phyloP scores from a whole-genome alignment of 2,329 filamentous ascomycete species.

The Venturia effusa region DNA sequence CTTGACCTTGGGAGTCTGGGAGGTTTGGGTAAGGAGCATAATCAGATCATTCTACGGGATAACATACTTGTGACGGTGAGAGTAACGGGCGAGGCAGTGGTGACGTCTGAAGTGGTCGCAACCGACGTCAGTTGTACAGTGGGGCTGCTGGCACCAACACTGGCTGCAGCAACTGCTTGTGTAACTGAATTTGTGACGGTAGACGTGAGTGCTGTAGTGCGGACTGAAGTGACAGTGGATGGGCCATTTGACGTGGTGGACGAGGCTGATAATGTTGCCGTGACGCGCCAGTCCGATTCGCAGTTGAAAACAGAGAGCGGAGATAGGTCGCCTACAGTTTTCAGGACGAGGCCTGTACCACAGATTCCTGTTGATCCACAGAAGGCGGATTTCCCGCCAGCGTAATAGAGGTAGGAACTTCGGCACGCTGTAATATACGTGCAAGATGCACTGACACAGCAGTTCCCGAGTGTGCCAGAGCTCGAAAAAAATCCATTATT shows the following conservation, averaged over 20 bases:
- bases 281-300: conserved; percentile 4
- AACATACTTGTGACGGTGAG: conserved; percentile 5
- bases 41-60: too few species aligned
- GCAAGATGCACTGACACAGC: neutral
- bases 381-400: neutral
- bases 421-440: conserved; percentile 2
- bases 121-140: neutral
- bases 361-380: neutral
- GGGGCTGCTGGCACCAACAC: neutral
- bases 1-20: neutral
- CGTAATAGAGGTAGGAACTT: conserved; percentile 1
- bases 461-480: conserved; percentile 3
- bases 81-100: neutral
- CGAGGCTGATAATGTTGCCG: neutral
- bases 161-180: neutral
- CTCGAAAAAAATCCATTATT: conserved; percentile 8
- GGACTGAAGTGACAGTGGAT: neutral
- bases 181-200: neutral
- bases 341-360: conserved; percentile 1
- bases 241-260: neutral
- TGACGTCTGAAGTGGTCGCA: neutral
- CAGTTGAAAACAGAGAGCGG: conserved; percentile 10
- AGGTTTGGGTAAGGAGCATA: neutral
- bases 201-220: neutral
- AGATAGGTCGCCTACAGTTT: conserved; percentile 3